Evolutionary conservation across 2,329 filamentous ascomycete genomes (phyloP), one percentile per base, ranked within the genome.

Genomic region (Epichloe typhina): DNA sequence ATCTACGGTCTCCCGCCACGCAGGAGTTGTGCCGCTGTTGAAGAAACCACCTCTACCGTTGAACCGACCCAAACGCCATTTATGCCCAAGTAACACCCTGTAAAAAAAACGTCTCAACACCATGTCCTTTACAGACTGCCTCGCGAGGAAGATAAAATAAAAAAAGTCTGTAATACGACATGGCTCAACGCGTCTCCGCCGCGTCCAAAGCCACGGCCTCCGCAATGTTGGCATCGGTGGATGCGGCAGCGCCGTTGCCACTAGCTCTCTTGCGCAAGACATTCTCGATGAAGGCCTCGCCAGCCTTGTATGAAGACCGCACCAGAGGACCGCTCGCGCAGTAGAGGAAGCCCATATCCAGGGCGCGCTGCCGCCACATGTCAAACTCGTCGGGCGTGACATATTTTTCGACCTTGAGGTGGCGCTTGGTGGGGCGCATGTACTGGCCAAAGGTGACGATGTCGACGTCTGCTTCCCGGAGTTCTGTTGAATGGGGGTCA

Each of bases 391-490:
- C 87, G 1, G 93, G 93, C 0, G 89, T 91, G 45, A 98, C 80
- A 66, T 98, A 98, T 66, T 91, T 88, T 62, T 95, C 86, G 35
- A 98, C 93, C 67, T 95, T 84, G 80, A 98, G 91, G 67, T 98
- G 93, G 43, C 91, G 81, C 75, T 97, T 98, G 4, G 93, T 98
- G 2, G 93, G 93, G 11, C 91, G 87, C 93, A 98, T 98, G 73
- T 98, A 98, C 73, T 98, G 93, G n/a, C 93, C 93, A 59, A 98
- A 98, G 0, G 93, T 98, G 52, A 98, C 89, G 12, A 98, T 88
- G 59, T 98, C 93, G 44, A 96, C 90, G 53, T 86, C 74, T 52
- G 82, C 78, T 57, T 83, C 83, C 52, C 93, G 80, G 12, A 98
- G 77, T 65, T 94, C 87, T 80, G 57, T 15, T 11, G 21, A 6